A percentile compares a stretch with the other conserved stretches of the same genome.
Evolutionary conservation across 371 early-diverging fungal species (phyloP).

Genomic region (Amoeboradix gromovi): DNA sequence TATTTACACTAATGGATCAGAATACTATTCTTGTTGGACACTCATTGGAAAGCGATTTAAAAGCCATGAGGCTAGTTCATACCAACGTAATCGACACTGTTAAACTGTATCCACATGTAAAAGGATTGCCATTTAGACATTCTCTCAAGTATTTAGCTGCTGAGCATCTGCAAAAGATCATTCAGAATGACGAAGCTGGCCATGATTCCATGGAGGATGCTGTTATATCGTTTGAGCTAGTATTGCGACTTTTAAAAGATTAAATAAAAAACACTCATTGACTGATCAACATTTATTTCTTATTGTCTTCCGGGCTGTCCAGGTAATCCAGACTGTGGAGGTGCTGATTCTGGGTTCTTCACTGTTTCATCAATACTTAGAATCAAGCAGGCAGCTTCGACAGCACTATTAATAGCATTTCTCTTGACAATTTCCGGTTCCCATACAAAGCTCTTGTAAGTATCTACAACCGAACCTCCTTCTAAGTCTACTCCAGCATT

Average conservation of each 20-base stretch:
- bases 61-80: conserved; percentile 8
- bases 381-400: conserved; percentile 84
- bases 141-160: conserved; percentile 2
- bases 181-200: not conserved
- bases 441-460: conserved; percentile 86
- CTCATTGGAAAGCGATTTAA: conserved; percentile 12
- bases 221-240: no score
- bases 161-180: not conserved
- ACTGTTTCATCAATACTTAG: conserved; percentile 88
- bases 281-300: no score
- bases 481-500: conserved; percentile 87
- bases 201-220: conserved; percentile 3
- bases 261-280: no score
- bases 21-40: conserved; percentile 14
- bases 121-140: not conserved
- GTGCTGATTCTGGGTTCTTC: conserved; percentile 21
- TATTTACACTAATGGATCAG: conserved; percentile 8
- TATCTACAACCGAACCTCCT: conserved; percentile 60
- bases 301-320: not conserved
- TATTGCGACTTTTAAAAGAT: no score
- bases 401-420: conserved; percentile 78
- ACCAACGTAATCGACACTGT: conserved; percentile 12
- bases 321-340: conserved; percentile 9
- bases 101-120: conserved; percentile 5
- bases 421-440: conserved; percentile 96